Conservation (phyloP, 1,139 yeast species). For the Zygoascus hellenicus region DNA sequence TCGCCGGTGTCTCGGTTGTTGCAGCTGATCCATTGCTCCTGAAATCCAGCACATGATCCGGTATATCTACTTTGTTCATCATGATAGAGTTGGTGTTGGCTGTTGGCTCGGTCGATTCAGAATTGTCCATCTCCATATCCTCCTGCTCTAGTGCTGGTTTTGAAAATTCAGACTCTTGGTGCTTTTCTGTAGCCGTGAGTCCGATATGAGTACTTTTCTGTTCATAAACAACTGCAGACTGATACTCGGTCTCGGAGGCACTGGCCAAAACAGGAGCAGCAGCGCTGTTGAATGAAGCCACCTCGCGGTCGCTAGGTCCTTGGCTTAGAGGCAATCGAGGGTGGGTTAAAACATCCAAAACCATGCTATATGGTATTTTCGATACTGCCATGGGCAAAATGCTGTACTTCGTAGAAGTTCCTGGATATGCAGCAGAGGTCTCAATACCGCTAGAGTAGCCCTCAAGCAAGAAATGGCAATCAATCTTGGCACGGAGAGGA, state of each 20-base stretch:
- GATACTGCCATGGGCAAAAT: slow-evolving; percentile 66
- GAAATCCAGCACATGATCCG: no score
- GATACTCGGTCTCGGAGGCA: slow-evolving; percentile 11
- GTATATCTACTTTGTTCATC: no score
- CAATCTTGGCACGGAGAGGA: slow-evolving; percentile 56
- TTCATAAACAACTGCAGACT: slow-evolving; percentile 37
- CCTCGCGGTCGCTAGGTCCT: slow-evolving; percentile 25
- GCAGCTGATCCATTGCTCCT: no score
- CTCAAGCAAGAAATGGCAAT: slow-evolving; percentile 51
- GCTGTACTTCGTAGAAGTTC: slow-evolving; percentile 50
- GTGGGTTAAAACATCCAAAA: slow-evolving; percentile 54
- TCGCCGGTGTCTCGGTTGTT: no score
- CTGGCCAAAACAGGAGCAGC: slow-evolving; percentile 14
- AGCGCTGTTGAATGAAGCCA: slow-evolving; percentile 15
- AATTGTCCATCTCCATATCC: no score
- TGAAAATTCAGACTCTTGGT: background rate
- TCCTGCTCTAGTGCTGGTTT: background rate
- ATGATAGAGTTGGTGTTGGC: no score
- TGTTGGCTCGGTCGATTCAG: no score
- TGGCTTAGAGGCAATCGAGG: slow-evolving; percentile 66
- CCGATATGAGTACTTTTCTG: slow-evolving; percentile 56
- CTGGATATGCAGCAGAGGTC: slow-evolving; percentile 58
- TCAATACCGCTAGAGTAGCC: slow-evolving; percentile 33
- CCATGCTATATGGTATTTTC: slow-evolving; percentile 33
- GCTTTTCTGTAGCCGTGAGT: slow-evolving; percentile 31